Base-by-base conservation (phyloP, 2,329 filamentous ascomycete genomes). In the Talaromyces sp. region DNA sequence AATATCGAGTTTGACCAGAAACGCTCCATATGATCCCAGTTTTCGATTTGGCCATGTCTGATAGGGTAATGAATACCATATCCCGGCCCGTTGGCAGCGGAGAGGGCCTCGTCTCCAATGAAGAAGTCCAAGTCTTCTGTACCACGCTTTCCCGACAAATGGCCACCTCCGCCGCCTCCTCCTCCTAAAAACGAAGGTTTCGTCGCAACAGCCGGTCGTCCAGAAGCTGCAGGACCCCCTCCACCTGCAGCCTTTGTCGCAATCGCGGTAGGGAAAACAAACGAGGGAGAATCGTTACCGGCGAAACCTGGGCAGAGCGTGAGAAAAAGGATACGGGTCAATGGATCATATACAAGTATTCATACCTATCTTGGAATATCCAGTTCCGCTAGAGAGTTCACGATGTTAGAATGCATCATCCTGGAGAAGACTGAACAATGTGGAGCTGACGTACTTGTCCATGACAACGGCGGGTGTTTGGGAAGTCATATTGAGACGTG, bases 391-490 rank as follows among this genome's bases (percentile, higher is more conserved):
- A 69, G 39, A 52, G 60, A 67, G 68, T 57, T 65, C 37, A 39
- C 21, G 25, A 33, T 6, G 62, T 66, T 61, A 60, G 65, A 64
- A 71, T 81, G 70, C 79, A 77, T 66, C 33, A 55, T 54, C 62
- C 17, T 52, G 9, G 22, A 45, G 13, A 17, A 19, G 35, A 37
- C 40, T 40, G 58, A 65, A 61, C 62, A 65, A 41, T 61, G 35
- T 31, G 63, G 61, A 65, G 61, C 62, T 61, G 65, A 84, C 91
- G 79, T 88, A 97, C 94, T 99, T 99, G 94, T 99, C 94, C 93
- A 99, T 99, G 91, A 99, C 94, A 97, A 99, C 94, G 89, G 94
- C 94, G 70, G 94, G 94, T 75, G 94, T 97, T 86, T 97, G 93
- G 80, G 89, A 89, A 74, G 94, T 93, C 94, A 99, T 99, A 63